A percentile compares a stretch with the other conserved stretches of the same genome.
These are phyloP conservation scores for Acacia melanoxylon DNA, from an alignment of 306 rosid species.

Conservation along the genomic window DNA sequence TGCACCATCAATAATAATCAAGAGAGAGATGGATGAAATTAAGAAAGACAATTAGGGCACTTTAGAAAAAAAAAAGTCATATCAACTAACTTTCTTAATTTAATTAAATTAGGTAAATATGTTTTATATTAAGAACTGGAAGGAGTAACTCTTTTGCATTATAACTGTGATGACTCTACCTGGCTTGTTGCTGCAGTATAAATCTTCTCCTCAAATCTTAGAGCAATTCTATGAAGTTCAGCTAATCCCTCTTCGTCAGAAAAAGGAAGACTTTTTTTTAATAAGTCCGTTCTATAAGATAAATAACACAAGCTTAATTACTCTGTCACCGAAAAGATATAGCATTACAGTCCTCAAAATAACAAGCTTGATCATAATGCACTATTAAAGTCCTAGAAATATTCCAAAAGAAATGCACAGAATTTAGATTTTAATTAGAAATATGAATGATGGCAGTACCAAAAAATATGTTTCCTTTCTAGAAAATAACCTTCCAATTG, in stretches of 20 bases:
- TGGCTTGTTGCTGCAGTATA: conserved; percentile 43
- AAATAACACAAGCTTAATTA: neutral
- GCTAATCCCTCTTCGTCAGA: conserved; percentile 49
- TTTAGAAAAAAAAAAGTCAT: no score
- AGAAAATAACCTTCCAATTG: neutral
- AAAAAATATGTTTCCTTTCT: neutral
- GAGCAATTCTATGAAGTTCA: conserved; percentile 50
- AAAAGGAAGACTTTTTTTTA: conserved; percentile 50
- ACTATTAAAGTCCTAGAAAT: neutral
- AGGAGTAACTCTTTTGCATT: no score
- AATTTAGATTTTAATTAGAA: neutral
- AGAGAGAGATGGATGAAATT: no score
- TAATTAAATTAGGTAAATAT: no score
- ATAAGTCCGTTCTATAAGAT: conserved; percentile 45
- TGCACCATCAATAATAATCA: no score
- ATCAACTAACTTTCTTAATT: no score
- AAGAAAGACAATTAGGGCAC: no score
- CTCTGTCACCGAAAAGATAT: neutral
- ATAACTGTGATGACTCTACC: conserved; percentile 17
- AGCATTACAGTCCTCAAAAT: neutral
- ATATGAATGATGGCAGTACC: neutral
- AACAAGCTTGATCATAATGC: neutral
- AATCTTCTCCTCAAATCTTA: conserved; percentile 55
- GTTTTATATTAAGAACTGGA: no score
- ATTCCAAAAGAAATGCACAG: neutral